A percentile compares a stretch with the other conserved stretches of the same genome.
phyloP scores from a whole-genome alignment of 768 basidiomycete genomes.

The Hygrophorus russula region DNA sequence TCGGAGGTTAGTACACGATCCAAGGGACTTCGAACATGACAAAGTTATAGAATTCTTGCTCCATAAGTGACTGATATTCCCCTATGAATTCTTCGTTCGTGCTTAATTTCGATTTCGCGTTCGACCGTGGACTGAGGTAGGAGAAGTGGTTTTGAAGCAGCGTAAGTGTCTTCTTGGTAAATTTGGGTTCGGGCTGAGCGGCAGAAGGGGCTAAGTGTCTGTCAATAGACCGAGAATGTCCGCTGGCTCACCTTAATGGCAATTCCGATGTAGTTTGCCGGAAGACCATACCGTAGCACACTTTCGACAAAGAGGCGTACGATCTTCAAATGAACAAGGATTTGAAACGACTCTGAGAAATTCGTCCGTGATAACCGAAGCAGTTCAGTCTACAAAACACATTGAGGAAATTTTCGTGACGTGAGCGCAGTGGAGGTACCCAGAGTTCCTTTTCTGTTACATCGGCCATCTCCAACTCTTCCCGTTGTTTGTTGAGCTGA shows the following conservation, averaged over 20 bases:
- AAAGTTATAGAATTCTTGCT: constrained; percentile 94
- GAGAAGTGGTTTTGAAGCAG: constrained; percentile 67
- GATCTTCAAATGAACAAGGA: constrained; percentile 88
- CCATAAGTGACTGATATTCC: constrained; percentile 87
- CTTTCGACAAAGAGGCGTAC: constrained; percentile 89
- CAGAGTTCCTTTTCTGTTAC: constrained; percentile 93
- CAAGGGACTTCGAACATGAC: constrained; percentile 90
- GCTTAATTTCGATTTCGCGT: constrained; percentile 31
- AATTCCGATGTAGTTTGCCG: constrained; percentile 80
- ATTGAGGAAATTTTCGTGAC: background rate
- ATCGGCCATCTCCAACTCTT: constrained; percentile 72
- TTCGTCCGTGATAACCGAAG: constrained; percentile 85
- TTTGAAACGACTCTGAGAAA: constrained; percentile 93
- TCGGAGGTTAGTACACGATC: constrained; percentile 47
- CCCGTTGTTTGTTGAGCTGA: constrained; percentile 64
- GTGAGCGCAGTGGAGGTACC: constrained; percentile 39
- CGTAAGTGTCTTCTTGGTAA: constrained; percentile 66
- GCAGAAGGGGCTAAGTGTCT: background rate
- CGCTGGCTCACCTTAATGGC: constrained; percentile 52
- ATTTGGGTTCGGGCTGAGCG: constrained; percentile 75
- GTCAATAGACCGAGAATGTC: background rate
- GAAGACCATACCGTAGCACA: constrained; percentile 89
- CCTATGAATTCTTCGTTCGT: constrained; percentile 66
- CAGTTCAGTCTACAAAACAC: constrained; percentile 64
- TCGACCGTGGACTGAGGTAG: constrained; percentile 69